A percentile compares a stretch with the other conserved stretches of the same genome.
These are phyloP conservation scores for Starmera stellimalicola DNA, from an alignment of 1,139 yeast genomes.

Conservation along the genomic window DNA sequence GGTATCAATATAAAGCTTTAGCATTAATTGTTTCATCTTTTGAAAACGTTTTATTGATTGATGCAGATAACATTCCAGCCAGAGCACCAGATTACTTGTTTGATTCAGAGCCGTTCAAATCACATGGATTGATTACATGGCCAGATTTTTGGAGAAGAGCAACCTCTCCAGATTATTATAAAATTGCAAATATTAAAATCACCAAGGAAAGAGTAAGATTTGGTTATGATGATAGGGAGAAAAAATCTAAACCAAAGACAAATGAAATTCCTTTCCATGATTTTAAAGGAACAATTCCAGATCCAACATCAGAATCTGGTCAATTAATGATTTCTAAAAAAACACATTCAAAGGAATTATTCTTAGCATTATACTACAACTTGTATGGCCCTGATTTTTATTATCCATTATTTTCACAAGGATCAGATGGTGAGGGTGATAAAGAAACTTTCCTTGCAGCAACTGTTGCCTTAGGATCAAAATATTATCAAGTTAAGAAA, in stretches of 20 bases:
- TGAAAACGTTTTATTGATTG: constrained; percentile 66
- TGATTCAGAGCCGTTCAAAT: constrained; percentile 40
- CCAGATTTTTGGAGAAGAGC: constrained; percentile 80
- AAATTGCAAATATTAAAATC: constrained; percentile 47
- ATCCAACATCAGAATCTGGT: constrained; percentile 76
- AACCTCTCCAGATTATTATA: constrained; percentile 58
- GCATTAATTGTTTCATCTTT: constrained; percentile 70
- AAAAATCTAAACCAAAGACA: neutral
- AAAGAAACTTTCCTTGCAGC: constrained; percentile 85
- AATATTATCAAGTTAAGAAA: constrained; percentile 60
- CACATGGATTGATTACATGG: constrained; percentile 62
- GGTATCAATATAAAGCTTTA: constrained; percentile 72
- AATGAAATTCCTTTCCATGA: constrained; percentile 50
- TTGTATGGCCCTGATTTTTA: constrained; percentile 69
- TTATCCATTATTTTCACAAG: constrained; percentile 80
- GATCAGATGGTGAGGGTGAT: constrained; percentile 85
- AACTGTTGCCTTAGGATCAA: constrained; percentile 49
- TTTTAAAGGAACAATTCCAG: constrained; percentile 64
- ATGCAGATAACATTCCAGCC: constrained; percentile 68
- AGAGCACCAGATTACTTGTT: constrained; percentile 47
- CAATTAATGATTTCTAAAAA: constrained; percentile 63
- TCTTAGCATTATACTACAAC: constrained; percentile 70
- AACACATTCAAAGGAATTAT: constrained; percentile 52
- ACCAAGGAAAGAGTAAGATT: constrained; percentile 32
- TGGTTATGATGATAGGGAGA: constrained; percentile 27